These are phyloP conservation scores for Sclerotinia spermophila DNA, from an alignment of 2,329 filamentous ascomycete genomes.

Conservation along the genomic window DNA sequence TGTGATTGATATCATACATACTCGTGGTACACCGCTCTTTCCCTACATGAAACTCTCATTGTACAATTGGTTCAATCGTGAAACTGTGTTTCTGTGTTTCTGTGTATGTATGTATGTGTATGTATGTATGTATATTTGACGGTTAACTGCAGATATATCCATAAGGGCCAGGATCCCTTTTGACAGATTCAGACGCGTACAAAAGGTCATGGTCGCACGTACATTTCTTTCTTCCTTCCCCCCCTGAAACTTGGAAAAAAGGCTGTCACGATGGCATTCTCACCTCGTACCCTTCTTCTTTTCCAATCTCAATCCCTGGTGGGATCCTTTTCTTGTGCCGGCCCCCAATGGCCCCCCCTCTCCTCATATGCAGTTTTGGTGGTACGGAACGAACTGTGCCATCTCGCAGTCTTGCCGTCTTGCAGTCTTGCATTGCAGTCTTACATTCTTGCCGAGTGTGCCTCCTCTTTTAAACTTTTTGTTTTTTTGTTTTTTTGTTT, in stretches of 20 bases:
- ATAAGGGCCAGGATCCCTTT: neutral
- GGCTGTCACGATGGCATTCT: neutral
- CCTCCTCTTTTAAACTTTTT: conserved; percentile 2
- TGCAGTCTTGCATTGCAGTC: no score
- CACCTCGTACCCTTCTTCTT: neutral
- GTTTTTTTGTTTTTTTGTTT: no score
- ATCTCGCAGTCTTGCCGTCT: no score
- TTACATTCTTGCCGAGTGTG: neutral
- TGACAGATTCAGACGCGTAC: neutral
- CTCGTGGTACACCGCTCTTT: conserved; percentile 10
- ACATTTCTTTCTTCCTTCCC: neutral
- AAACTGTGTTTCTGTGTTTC: neutral
- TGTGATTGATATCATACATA: neutral
- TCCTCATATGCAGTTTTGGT: neutral
- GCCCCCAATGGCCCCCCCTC: neutral
- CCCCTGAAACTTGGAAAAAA: conserved; percentile 2
- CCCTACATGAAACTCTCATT: neutral
- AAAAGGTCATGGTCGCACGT: neutral
- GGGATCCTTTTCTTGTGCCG: neutral
- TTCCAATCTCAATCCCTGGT: conserved; percentile 5
- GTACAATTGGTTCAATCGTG: neutral
- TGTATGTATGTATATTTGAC: neutral
- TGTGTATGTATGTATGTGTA: no score
- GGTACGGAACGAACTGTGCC: neutral
- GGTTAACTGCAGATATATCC: neutral